Conservation (phyloP, 2,329 filamentous ascomycete species). For the Rachicladosporium sp. region DNA sequence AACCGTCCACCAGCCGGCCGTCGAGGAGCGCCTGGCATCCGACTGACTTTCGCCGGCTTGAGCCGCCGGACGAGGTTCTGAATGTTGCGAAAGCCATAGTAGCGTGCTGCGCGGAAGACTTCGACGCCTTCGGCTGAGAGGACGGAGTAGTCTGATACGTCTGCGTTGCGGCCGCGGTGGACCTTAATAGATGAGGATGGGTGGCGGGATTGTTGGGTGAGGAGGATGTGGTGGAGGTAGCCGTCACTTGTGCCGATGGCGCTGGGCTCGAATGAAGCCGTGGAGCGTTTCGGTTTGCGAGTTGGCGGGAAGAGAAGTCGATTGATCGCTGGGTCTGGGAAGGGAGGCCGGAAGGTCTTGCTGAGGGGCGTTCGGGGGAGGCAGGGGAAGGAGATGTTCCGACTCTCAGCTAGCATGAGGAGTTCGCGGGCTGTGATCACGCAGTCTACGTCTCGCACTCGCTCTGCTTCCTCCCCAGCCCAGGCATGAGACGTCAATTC, state of each 20-base stretch:
- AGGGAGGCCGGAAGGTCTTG: conserved; percentile 38
- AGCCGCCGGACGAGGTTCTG: conserved; percentile 91
- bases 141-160: conserved; percentile 78
- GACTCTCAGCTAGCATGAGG: conserved; percentile 72
- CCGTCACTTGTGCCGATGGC: conserved; percentile 72
- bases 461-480: conserved; percentile 28
- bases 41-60: conserved; percentile 65
- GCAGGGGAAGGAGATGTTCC: conserved; percentile 62
- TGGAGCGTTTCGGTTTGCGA: conserved; percentile 23
- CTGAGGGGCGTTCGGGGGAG: conserved; percentile 50
- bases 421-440: conserved; percentile 96
- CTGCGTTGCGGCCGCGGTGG: conserved; percentile 70
- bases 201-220: conserved; percentile 57
- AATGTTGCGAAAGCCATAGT: conserved; percentile 96
- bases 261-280: conserved; percentile 25
- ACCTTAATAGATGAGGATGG: conserved; percentile 61
- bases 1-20: conserved; percentile 38
- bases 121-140: conserved; percentile 33
- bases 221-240: conserved; percentile 73
- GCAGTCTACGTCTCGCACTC: conserved; percentile 83
- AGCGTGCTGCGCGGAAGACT: conserved; percentile 72
- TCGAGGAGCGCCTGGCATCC: conserved; percentile 64
- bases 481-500: conserved; percentile 57
- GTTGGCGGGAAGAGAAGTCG: conserved; percentile 62
- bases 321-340: conserved; percentile 61